Percentiles rank a stretch among this genome's conserved stretches.
These are phyloP conservation scores for Cordyceps cicadae DNA, from an alignment of 2,329 filamentous ascomycete species.

Conservation along the genomic window DNA sequence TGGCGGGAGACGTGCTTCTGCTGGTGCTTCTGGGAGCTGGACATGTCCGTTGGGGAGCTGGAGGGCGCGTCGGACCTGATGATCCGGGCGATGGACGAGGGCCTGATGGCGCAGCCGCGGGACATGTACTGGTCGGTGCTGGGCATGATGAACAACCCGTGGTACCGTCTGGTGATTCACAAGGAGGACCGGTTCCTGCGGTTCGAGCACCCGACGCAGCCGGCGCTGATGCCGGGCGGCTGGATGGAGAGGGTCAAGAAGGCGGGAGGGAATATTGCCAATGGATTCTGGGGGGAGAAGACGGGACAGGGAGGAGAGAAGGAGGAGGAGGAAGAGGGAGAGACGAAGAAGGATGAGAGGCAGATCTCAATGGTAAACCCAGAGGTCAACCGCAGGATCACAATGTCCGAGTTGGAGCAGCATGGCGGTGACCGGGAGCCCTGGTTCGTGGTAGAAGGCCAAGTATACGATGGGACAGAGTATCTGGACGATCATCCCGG, in stretches of 20 bases:
- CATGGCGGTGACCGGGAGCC: slow-evolving; percentile 59
- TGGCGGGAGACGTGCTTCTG: slow-evolving; percentile 79
- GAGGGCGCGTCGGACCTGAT: slow-evolving; percentile 61
- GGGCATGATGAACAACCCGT: slow-evolving; percentile 97
- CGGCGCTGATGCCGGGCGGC: slow-evolving; percentile 65
- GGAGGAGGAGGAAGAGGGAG: slow-evolving; percentile 26
- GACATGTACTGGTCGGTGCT: slow-evolving; percentile 96
- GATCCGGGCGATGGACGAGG: slow-evolving; percentile 82
- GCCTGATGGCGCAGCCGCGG: slow-evolving; percentile 75
- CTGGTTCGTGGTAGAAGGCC: slow-evolving; percentile 83
- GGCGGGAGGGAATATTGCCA: slow-evolving; percentile 69
- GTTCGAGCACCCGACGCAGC: slow-evolving; percentile 86
- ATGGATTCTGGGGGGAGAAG: slow-evolving; percentile 78
- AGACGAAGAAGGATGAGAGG: slow-evolving; percentile 38
- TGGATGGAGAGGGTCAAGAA: slow-evolving; percentile 95
- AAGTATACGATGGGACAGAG: slow-evolving; percentile 78
- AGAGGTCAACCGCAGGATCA: slow-evolving; percentile 53
- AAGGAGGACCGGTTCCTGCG: slow-evolving; percentile 55
- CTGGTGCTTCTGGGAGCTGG: slow-evolving; percentile 86
- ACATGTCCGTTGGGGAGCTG: slow-evolving; percentile 56
- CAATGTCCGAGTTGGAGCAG: slow-evolving; percentile 60
- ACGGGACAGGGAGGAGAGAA: slow-evolving; percentile 30
- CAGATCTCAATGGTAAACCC: slow-evolving; percentile 74
- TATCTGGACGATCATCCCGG: slow-evolving; percentile 81
- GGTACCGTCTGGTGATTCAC: slow-evolving; percentile 74